Evolutionary conservation across 1,284 basidiomycete genomes (phyloP).

Genomic region (Pseudozyma sp.): DNA sequence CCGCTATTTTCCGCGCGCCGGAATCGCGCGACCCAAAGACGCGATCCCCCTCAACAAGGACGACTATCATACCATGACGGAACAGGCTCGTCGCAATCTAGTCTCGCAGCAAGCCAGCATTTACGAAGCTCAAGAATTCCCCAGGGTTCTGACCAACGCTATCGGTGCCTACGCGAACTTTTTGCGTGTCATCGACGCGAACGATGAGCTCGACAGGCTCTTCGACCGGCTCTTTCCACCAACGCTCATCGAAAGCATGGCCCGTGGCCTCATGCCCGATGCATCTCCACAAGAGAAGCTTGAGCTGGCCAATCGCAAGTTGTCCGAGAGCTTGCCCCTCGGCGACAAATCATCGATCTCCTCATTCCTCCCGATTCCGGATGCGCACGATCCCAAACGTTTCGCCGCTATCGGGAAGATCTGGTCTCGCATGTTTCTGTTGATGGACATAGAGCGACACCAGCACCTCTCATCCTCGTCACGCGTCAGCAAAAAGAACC

Average conservation of each 20-base stretch:
- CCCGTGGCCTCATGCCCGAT: constrained; percentile 13
- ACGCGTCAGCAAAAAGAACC: not conserved
- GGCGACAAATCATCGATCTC: constrained; percentile 23
- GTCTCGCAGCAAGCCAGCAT: constrained; percentile 42
- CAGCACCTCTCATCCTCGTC: constrained; percentile 3
- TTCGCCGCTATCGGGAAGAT: constrained; percentile 7
- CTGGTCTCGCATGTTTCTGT: constrained; percentile 13
- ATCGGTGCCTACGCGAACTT: constrained; percentile 24
- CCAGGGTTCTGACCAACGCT: constrained; percentile 24
- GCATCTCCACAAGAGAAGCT: constrained; percentile 43
- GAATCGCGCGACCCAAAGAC: constrained; percentile 4
- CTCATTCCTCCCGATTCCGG: constrained; percentile 2
- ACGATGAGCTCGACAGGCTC: constrained; percentile 22
- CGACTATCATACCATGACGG: constrained; percentile 17
- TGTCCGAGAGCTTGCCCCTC: constrained; percentile 23
- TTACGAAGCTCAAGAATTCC: constrained; percentile 25
- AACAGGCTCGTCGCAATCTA: constrained; percentile 35
- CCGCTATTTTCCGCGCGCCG: constrained; percentile 20
- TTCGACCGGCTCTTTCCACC: constrained; percentile 34
- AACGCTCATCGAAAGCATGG: constrained; percentile 15
- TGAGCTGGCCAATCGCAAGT: constrained; percentile 26
- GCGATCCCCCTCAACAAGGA: constrained; percentile 4
- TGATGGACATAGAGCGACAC: constrained; percentile 28
- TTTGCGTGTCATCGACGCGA: not conserved
- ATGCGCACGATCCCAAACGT: constrained; percentile 2